Conservation (phyloP, 116 monocot species). For the Trichopus zeylanicus region DNA sequence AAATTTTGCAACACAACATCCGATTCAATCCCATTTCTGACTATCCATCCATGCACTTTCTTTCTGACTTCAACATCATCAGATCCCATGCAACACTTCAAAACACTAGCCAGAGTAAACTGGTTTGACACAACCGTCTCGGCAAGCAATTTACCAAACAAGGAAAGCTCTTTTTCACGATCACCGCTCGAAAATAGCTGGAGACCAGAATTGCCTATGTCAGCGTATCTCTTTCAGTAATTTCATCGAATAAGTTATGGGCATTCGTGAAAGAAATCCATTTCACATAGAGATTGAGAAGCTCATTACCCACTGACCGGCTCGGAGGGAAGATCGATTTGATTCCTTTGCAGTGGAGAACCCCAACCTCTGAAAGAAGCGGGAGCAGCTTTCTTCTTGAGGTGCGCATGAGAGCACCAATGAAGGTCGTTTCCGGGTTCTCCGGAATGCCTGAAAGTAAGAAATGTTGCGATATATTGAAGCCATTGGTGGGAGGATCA, state of each 20-base stretch:
- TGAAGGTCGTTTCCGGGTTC: slow-evolving; percentile 13
- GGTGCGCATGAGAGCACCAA: slow-evolving; percentile 14
- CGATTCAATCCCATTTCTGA: slow-evolving; percentile 31
- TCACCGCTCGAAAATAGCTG: slow-evolving; percentile 19
- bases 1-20: slow-evolving; percentile 57
- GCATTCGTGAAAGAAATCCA: slow-evolving; percentile 20
- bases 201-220: slow-evolving; percentile 49
- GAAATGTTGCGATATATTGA: not conserved
- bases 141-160: slow-evolving; percentile 32
- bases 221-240: slow-evolving; percentile 16
- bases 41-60: slow-evolving; percentile 60
- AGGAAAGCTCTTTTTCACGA: slow-evolving; percentile 18
- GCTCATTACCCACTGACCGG: slow-evolving; percentile 15
- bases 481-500: no score
- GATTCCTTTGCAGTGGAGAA: slow-evolving; percentile 35
- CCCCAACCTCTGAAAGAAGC: slow-evolving; percentile 13
- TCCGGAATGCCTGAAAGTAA: not conserved
- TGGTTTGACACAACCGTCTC: slow-evolving; percentile 33
- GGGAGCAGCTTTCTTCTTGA: slow-evolving; percentile 1
- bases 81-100: slow-evolving; percentile 40
- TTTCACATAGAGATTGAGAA: slow-evolving; percentile 28
- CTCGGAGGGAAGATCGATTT: slow-evolving; percentile 23
- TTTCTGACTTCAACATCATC: slow-evolving; percentile 22
- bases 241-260: slow-evolving; percentile 50
- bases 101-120: slow-evolving; percentile 44